Base-by-base conservation (phyloP, 2,329 filamentous ascomycete genomes). In the Diaporthe sp. region DNA sequence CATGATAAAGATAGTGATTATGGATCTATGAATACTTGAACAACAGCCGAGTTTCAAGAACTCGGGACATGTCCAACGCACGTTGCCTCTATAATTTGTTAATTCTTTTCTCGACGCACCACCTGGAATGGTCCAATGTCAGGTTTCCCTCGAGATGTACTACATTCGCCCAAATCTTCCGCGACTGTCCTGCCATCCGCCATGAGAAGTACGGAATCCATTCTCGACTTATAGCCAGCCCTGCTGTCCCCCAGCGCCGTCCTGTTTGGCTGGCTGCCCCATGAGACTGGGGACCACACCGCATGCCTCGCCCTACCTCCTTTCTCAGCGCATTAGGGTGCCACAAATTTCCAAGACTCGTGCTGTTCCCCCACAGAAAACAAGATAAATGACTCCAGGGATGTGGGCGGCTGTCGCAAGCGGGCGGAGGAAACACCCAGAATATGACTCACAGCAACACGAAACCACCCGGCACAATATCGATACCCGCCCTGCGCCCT, bases 401-500 rank as follows among this genome's bases (percentile, higher is more conserved):
- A 17, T 31, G 9, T 22, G 22, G 22, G 3, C 17, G 31, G 19
- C 5, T 12, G 55, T 5, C 17, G 55, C 17, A 19, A 4, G 31
- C 17, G 55, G 22, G 31, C 55, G 55, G 31, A 37, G 19, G 19
- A 37, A 22, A 37, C 17, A 5, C 17, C 31, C 57, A n/a, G 22
- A 34, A n/a, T 39, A 39, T 60, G 57, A 60, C 57, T 60, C 57
- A 60, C 57, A 60, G 7, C 57, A 60, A 34, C 31, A 58, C 31
- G 55, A 58, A 58, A 58, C 28, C 55, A 34, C 7, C 55, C 28
- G 55, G 28, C 15, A 34, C 4, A 2, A 34, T 12, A 34, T 37
- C 55, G 12, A 34, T 3, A 1, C 17, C 55, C 28, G 28, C 34
- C 12, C 51, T 28, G 4, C 51, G 15, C 25, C 51, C 25, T n/a